Evolutionary conservation across 257 asterid genomes (phyloP).

Genomic region (Ocimum tenuiflorum): DNA sequence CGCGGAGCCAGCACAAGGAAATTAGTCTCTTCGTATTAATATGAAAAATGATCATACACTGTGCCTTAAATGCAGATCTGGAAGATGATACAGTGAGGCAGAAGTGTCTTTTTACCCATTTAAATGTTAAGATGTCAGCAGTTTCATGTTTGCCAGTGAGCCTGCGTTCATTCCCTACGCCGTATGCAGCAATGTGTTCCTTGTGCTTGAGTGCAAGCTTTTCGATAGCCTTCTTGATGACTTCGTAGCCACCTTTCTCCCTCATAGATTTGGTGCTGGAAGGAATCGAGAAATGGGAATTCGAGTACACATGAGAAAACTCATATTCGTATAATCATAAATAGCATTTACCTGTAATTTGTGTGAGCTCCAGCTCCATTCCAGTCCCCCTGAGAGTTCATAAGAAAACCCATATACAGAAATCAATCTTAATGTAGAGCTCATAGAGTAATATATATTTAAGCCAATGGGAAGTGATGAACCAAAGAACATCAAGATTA

Average conservation of each 20-base stretch:
- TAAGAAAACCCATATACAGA: neutral
- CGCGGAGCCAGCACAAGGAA: neutral
- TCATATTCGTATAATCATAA: neutral
- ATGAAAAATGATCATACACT: too few relatives aligned
- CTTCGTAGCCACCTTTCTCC: constrained; percentile 60
- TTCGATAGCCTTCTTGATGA: constrained; percentile 78
- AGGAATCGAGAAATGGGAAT: neutral
- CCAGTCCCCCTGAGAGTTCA: constrained; percentile 69
- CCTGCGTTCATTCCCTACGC: constrained; percentile 92
- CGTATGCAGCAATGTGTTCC: constrained; percentile 92
- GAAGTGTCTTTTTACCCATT: constrained; percentile 53
- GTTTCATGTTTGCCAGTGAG: constrained; percentile 93
- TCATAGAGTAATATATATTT: neutral
- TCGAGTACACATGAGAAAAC: neutral
- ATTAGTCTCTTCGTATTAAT: too few relatives aligned
- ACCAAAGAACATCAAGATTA: neutral
- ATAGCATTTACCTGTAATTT: constrained; percentile 56
- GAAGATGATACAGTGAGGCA: neutral
- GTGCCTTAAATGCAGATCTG: neutral
- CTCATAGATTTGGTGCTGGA: constrained; percentile 88
- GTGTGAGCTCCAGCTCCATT: constrained; percentile 97
- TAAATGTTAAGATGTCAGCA: constrained; percentile 57
- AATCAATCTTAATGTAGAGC: neutral
- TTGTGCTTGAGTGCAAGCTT: constrained; percentile 70
- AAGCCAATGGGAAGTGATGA: neutral